These are phyloP conservation scores for Eragrostis tef DNA, from an alignment of 202 grass and related monocot species.

Conservation along the genomic window DNA sequence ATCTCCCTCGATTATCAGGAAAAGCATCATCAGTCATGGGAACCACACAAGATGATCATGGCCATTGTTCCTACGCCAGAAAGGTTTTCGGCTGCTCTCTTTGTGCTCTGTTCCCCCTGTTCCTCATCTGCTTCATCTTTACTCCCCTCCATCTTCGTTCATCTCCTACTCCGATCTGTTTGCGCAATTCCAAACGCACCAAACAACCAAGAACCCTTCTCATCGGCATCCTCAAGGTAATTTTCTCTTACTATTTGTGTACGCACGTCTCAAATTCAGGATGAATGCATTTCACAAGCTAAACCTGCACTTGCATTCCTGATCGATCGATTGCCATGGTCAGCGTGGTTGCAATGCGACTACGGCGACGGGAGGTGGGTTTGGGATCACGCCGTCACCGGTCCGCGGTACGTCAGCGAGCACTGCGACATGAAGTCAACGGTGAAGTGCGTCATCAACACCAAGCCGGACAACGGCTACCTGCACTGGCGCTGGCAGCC, in stretches of 20 bases:
- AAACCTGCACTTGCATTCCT: background rate
- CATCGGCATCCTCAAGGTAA: constrained; percentile 17
- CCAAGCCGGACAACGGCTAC: constrained; percentile 52
- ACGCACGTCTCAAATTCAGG: background rate
- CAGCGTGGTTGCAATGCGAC: constrained; percentile 40
- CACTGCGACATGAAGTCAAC: constrained; percentile 42
- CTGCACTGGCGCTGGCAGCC: constrained; percentile 63
- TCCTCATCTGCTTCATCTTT: constrained; percentile 5
- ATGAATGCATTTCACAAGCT: background rate
- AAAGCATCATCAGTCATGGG: background rate
- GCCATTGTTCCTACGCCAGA: background rate
- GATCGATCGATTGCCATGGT: background rate
- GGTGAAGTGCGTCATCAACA: constrained; percentile 42
- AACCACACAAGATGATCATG: background rate
- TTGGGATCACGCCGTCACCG: constrained; percentile 29
- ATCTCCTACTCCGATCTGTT: constrained; percentile 7
- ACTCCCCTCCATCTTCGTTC: constrained; percentile 10
- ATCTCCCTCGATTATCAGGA: background rate
- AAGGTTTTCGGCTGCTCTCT: constrained; percentile 13
- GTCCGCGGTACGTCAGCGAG: constrained; percentile 45
- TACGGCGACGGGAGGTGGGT: constrained; percentile 54
- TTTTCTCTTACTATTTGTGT: background rate
- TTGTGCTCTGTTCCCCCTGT: constrained; percentile 21
- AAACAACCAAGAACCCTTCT: constrained; percentile 14
- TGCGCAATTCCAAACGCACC: background rate